Evolutionary conservation across 2,329 filamentous ascomycete species (phyloP).

Genomic region (Neocucurbitaria cava): DNA sequence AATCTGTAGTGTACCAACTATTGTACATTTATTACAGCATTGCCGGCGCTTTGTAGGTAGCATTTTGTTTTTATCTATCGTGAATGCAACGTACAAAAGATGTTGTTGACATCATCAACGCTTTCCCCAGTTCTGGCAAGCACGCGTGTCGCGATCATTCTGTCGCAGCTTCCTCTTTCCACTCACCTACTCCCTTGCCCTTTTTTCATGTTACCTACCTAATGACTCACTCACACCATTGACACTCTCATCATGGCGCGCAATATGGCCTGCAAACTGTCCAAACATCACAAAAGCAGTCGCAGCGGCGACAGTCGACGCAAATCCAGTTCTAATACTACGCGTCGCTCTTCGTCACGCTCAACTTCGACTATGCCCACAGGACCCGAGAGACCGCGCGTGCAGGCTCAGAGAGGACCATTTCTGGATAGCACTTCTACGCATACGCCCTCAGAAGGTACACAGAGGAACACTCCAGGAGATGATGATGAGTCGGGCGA

Average conservation of each 20-base stretch:
- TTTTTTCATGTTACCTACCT: constrained; percentile 2
- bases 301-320: constrained; percentile 9
- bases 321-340: constrained; percentile 9
- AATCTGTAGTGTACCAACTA: constrained; percentile 7
- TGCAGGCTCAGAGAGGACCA: neutral
- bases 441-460: constrained; percentile 5
- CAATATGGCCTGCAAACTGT: constrained; percentile 8
- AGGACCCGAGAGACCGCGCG: neutral
- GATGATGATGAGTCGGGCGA: constrained; percentile 46
- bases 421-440: constrained; percentile 1
- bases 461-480: neutral
- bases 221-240: neutral
- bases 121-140: constrained; percentile 13
- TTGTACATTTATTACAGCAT: constrained; percentile 23
- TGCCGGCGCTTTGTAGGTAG: constrained; percentile 13
- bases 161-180: constrained; percentile 24
- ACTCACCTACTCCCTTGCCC: neutral
- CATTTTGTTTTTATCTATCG: constrained; percentile 10
- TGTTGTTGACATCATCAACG: constrained; percentile 3
- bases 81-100: constrained; percentile 9
- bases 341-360: constrained; percentile 13
- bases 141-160: constrained; percentile 13
- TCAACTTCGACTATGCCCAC: constrained; percentile 14
- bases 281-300: constrained; percentile 14
- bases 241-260: constrained; percentile 18